Evolutionary conservation across 345 rosid genomes (phyloP), one percentile per base, ranked within the genome.

Genomic region (Orychophragmus violaceus): DNA sequence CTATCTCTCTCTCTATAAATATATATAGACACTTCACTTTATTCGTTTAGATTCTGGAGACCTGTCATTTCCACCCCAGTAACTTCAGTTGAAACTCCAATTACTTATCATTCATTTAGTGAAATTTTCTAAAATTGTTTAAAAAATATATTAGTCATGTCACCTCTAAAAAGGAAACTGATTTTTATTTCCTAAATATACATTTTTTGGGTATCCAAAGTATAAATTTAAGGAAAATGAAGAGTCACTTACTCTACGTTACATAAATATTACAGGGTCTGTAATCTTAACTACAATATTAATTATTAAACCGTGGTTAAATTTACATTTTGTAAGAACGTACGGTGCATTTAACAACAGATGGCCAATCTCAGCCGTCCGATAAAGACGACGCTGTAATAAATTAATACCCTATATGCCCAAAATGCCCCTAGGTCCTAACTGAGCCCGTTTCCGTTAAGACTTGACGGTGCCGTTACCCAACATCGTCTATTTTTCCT

Each of bases 21-120:
- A 16, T 42, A 17, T 12, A 49, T 27, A 52, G 6, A 36, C 27
- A 48, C n/a, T n/a, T 39, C 22, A 28, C 18, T 21, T 42, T 6
- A 8, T 24, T 32, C 7, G 50, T 28, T 42, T 28, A 70, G 69
- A 71, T 62, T 16, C 41, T 64, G 28, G 1, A 49, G 71, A 65
- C 66, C 62, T 66, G 72, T 73, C 64, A 73, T 50, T 59, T 73
- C 60, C 50, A 59, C 45, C 62, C 53, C 60, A 50, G 66, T 64
- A 65, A 72, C 71, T 65, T 49, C 60, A 50, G 46, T 72, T 59
- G 25, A 57, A 72, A 5, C 63, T 56, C 23, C 24, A 59, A 36
- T 21, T 37, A 49, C 46, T 35, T 27, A 9, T 14, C 3, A 33
- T 33, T 18, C 50, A 71, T 63, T 63, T 71, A 33, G 33, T 54